Evolutionary conservation across 257 asterid genomes (phyloP), one percentile per base, ranked within the genome.

Genomic region (Knoxia roxburghii): DNA sequence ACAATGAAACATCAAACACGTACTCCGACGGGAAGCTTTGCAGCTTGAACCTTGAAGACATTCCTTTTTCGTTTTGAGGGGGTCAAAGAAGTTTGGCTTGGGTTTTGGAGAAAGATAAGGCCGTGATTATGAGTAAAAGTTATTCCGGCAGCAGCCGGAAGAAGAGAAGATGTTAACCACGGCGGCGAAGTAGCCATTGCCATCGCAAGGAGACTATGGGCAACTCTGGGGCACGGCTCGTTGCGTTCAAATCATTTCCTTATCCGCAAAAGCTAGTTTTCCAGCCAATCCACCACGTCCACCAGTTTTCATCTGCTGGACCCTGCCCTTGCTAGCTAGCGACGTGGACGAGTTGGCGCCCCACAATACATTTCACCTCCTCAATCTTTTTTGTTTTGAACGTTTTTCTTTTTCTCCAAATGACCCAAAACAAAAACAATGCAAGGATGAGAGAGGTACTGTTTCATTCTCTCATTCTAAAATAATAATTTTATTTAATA

Each of bases 21-120:
- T 85, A 87, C 96, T 61, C 98, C 95, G 32, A 87, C 75, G 2
- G 98, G 96, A 71, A 85, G 86, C 82, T 93, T 90, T 23, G 86
- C 95, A 14, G 96, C 96, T 10, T 70, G 87, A 74, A 88, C 64
- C 70, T 68, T 82, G 95, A 88, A 79, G 50, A 52, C 77, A 55
- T 39, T 32, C 50, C 76, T 60, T 60, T 37, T 60, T 32, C 2
- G 72, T 50, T 61, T 82, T 58, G 37, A 39, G 32, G 80, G 60
- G 27, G 48, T 45, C 35, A 37, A 59, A 48, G 17, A 32, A 17
- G 18, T 46, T 39, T 35, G 76, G 6, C 35, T 64, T 37, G 17
- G 73, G 72, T 48, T 41, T 35, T 17, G 77, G 20, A 70, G 48
- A 12, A 61, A 45, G 15, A 73, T n/a, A 23, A 61, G 52, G 10